phyloP scores from a whole-genome alignment of 441 rosid genomes.

The Erodium trifolium region DNA sequence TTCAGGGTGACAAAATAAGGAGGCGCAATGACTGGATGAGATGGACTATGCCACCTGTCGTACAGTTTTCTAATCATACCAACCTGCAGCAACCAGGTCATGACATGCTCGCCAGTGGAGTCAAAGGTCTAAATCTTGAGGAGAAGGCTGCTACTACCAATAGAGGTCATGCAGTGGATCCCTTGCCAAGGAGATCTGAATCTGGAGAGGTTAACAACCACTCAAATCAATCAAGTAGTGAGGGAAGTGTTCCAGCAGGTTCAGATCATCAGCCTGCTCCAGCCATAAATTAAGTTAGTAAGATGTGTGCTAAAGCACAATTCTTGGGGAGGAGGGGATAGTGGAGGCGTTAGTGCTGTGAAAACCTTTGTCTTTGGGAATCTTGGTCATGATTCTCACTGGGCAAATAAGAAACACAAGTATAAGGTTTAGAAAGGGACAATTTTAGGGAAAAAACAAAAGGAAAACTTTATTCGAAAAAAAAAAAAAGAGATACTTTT shows the following conservation, averaged over 20 bases:
- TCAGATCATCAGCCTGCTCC: background rate
- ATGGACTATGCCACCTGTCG: conserved; percentile 6
- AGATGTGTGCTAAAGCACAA: conserved; percentile 4
- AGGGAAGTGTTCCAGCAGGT: conserved; percentile 1
- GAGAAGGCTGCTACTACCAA: background rate
- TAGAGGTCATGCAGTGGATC: background rate
- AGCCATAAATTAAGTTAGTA: background rate
- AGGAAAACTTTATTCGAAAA: background rate
- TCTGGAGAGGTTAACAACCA: conserved; percentile 5
- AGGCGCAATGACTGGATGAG: conserved; percentile 13
- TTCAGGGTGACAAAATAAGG: conserved; percentile 25
- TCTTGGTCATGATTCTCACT: background rate
- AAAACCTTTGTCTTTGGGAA: background rate
- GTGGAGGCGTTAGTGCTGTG: background rate
- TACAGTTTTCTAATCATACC: background rate
- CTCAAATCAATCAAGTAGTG: background rate
- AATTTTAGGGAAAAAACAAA: background rate
- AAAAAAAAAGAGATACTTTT: background rate
- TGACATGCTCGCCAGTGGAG: conserved; percentile 5
- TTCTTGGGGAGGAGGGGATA: background rate
- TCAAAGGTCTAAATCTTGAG: background rate
- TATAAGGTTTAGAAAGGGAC: background rate
- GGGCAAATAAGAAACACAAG: background rate
- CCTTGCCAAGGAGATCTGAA: background rate
- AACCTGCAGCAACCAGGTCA: conserved; percentile 3